Percentiles rank a stretch among this genome's conserved stretches.
These are phyloP conservation scores for Mycena leptocephala DNA, from an alignment of 768 basidiomycete genomes.

Conservation along the genomic window DNA sequence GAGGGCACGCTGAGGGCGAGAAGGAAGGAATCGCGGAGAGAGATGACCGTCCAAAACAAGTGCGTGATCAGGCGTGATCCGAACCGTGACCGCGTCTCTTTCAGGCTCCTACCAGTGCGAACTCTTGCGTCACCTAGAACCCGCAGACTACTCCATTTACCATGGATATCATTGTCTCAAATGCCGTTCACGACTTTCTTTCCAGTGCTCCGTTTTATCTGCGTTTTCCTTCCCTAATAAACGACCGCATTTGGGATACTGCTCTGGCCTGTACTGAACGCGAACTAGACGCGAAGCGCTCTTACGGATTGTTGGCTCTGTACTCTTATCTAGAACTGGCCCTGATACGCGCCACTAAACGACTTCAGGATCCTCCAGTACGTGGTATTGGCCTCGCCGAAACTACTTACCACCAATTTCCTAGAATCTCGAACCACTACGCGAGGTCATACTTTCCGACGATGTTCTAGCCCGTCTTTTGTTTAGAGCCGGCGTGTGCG, in stretches of 20 bases:
- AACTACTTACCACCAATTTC: not conserved
- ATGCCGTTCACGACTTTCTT: slow-evolving; percentile 1
- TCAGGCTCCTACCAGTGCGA: not conserved
- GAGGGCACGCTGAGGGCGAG: not conserved
- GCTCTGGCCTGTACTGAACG: slow-evolving; percentile 15
- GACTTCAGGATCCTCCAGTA: not conserved
- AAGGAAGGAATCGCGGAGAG: not conserved
- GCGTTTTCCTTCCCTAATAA: not conserved
- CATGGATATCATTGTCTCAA: slow-evolving; percentile 7
- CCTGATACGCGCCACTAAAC: not conserved
- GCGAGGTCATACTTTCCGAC: slow-evolving; percentile 24
- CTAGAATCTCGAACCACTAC: slow-evolving; percentile 17
- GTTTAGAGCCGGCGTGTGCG: slow-evolving; percentile 17
- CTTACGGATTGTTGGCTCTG: slow-evolving; percentile 7
- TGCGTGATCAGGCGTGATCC: not conserved
- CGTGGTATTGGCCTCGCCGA: not conserved
- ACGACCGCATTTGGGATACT: slow-evolving; percentile 20
- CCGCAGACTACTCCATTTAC: slow-evolving; percentile 1
- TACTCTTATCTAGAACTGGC: slow-evolving; percentile 4
- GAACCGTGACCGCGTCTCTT: not conserved
- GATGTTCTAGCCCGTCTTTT: slow-evolving; percentile 10
- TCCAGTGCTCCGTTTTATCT: slow-evolving; percentile 11
- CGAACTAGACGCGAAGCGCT: slow-evolving; percentile 21
- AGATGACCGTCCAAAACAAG: not conserved
- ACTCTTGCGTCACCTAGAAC: not conserved